Base-by-base conservation (phyloP, 2,329 filamentous ascomycete genomes). In the Sporothrix brasiliensis region DNA sequence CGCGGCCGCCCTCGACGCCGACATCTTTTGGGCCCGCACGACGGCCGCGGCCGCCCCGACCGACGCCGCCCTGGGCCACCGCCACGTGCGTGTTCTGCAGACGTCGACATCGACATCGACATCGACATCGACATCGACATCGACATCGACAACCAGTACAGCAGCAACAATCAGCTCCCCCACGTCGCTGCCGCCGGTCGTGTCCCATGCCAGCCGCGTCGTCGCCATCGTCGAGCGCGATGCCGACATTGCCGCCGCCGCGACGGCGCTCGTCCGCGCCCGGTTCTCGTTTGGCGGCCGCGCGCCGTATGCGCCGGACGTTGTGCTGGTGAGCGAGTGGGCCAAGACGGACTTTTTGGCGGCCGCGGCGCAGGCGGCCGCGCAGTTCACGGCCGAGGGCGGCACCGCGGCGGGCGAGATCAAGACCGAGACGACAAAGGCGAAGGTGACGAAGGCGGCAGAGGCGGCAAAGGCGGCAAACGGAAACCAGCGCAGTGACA, bases 321-420 rank as follows among this genome's bases (percentile, higher is more conserved):
- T 89, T 0, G 84, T 90, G 0, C 77, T 90, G 0, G 87, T 91
- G 19, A 89, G 90, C 72, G 88, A 90, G 73, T 90, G 84, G 71
- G 80, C 83, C 4, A 85, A 86, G 78, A 81, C 84, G 69, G 80
- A 82, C 0, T 89, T 90, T 73, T 76, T 87, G 0, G 81, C 84
- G 61, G 83, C 84, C 0, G 80, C 83, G 4, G 76, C 83, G 14
- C 78, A 79, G 53, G 79, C 83, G n/a, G 77, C 77, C 9, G 76
- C 76, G 24, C 72, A 13, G 5, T 72, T 72, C 60, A 70, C 67
- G 60, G 47, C 70, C 0, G 69, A 58, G 9, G 53, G 53, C 2
- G 7, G 4, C 16, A 50, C 24, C 5, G 53, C 11, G 13, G 21
- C 52, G 10, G 52, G 52, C 14, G 14, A 13, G 41, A 16, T 14